Evolutionary conservation across 2,329 filamentous ascomycete species (phyloP).

Genomic region (Nothopassalora personata): DNA sequence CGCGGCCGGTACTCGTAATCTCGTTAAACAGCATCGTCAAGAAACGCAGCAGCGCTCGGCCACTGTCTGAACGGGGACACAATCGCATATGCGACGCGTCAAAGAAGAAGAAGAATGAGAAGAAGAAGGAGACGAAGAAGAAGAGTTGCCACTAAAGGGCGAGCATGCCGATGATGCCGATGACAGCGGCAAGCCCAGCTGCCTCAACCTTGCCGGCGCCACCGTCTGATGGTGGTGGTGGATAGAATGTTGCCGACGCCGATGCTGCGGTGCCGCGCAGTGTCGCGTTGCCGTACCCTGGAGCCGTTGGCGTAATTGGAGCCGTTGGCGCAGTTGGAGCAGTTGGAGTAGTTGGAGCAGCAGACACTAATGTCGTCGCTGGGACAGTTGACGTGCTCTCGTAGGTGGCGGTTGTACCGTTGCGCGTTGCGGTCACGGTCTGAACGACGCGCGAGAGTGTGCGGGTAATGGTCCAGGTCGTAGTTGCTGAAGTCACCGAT

Average conservation of each 20-base stretch:
- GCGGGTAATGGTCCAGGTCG: constrained; percentile 24
- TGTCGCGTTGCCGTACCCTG: constrained; percentile 17
- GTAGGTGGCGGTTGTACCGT: constrained; percentile 14
- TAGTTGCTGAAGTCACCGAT: constrained; percentile 15
- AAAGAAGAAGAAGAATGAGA: constrained; percentile 10
- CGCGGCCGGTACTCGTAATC: constrained; percentile 3
- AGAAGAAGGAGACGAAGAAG: constrained; percentile 8
- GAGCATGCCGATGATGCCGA: constrained; percentile 19
- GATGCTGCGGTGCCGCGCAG: constrained; percentile 8
- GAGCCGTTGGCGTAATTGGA: no score
- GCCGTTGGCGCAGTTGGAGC: no score
- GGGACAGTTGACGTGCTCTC: constrained; percentile 6
- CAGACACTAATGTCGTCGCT: constrained; percentile 6
- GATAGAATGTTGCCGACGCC: constrained; percentile 1
- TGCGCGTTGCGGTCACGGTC: constrained; percentile 25
- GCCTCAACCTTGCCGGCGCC: constrained; percentile 16
- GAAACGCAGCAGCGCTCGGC: not conserved
- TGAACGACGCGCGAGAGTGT: constrained; percentile 26
- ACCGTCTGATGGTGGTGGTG: constrained; percentile 12
- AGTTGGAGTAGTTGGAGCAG: not conserved
- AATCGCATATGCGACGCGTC: not conserved
- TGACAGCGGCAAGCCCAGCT: constrained; percentile 15
- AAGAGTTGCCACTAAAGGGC: constrained; percentile 5
- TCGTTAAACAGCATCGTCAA: constrained; percentile 1
- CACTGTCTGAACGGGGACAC: not conserved